Evolutionary conservation across 805 yeast species (phyloP).

Genomic region (Sugiyamaella mastotermitis): DNA sequence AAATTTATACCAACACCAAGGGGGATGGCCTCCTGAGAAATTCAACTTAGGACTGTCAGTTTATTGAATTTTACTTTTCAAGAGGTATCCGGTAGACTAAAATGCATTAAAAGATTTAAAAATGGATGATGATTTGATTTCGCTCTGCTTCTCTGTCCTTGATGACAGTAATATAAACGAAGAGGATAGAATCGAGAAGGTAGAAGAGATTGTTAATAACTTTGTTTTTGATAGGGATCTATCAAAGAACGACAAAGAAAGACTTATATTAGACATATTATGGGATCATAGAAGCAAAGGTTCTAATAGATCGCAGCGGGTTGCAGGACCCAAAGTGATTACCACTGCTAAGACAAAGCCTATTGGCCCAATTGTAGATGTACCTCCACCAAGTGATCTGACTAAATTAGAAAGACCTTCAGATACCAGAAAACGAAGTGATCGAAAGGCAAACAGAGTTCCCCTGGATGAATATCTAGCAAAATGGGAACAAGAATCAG

Average conservation of each 20-base stretch:
- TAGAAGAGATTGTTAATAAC: slow-evolving; percentile 31
- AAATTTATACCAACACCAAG: too few relatives aligned
- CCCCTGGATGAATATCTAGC: neutral
- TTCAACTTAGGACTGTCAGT: too few relatives aligned
- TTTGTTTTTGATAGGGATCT: slow-evolving; percentile 15
- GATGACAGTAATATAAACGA: slow-evolving; percentile 30
- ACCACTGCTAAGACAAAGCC: slow-evolving; percentile 7
- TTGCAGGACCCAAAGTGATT: neutral
- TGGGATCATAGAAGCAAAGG: slow-evolving; percentile 35
- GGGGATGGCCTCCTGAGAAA: too few relatives aligned
- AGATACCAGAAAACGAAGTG: neutral
- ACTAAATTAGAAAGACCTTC: slow-evolving; percentile 12
- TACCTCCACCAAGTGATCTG: slow-evolving; percentile 16
- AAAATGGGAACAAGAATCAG: neutral
- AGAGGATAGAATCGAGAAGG: slow-evolving; percentile 36
- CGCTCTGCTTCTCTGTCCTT: slow-evolving; percentile 28
- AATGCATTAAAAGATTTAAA: too few relatives aligned
- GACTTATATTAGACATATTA: slow-evolving; percentile 35
- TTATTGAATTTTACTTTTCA: too few relatives aligned
- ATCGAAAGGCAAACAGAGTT: neutral
- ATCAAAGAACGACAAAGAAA: slow-evolving; percentile 27
- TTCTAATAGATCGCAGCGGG: neutral
- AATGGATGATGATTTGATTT: slow-evolving; percentile 12
- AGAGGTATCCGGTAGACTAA: too few relatives aligned
- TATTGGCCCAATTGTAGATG: too few relatives aligned